A percentile compares a stretch with the other conserved stretches of the same genome.
Conservation (phyloP, 2,329 filamentous ascomycete genomes). For the Pseudocercospora fijiensis region DNA sequence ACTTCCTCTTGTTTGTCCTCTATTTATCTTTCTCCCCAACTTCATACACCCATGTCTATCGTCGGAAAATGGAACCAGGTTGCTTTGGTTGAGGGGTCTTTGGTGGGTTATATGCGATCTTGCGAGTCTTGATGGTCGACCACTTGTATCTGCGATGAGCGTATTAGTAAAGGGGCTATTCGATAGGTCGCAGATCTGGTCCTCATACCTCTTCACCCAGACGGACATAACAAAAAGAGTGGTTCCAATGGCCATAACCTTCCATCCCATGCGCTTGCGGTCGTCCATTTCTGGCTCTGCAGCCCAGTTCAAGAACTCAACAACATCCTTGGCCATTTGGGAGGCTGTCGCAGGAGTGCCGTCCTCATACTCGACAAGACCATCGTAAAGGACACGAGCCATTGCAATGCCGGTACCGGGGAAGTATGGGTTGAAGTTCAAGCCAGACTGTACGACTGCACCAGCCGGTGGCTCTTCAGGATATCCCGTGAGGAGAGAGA, state of each 20-base stretch:
- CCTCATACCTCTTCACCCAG: constrained; percentile 81
- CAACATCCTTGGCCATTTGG: constrained; percentile 99
- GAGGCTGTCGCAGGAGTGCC: constrained; percentile 90
- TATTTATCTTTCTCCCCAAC: constrained; percentile 6
- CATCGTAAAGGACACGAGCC: constrained; percentile 97
- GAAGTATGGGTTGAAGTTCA: constrained; percentile 99
- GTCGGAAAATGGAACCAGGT: constrained; percentile 30
- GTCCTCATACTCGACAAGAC: constrained; percentile 96
- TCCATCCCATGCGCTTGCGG: constrained; percentile 99
- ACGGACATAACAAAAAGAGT: constrained; percentile 83
- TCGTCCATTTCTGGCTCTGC: constrained; percentile 99
- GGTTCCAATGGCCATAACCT: constrained; percentile 79
- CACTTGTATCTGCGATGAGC: constrained; percentile 75
- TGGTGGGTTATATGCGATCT: constrained; percentile 56
- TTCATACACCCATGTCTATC: constrained; percentile 22
- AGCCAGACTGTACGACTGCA: constrained; percentile 76
- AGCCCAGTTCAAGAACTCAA: constrained; percentile 98
- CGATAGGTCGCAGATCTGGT: not conserved
- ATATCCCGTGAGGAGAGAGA: constrained; percentile 93
- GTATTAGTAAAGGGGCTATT: constrained; percentile 32
- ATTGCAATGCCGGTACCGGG: constrained; percentile 98
- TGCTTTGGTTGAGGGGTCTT: constrained; percentile 20
- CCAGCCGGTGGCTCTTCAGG: constrained; percentile 94
- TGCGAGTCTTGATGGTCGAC: constrained; percentile 91
- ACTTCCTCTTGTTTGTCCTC: constrained; percentile 17